These are phyloP conservation scores for Pseudohyphozyma bogoriensis DNA, from an alignment of 768 basidiomycete genomes.

Conservation along the genomic window DNA sequence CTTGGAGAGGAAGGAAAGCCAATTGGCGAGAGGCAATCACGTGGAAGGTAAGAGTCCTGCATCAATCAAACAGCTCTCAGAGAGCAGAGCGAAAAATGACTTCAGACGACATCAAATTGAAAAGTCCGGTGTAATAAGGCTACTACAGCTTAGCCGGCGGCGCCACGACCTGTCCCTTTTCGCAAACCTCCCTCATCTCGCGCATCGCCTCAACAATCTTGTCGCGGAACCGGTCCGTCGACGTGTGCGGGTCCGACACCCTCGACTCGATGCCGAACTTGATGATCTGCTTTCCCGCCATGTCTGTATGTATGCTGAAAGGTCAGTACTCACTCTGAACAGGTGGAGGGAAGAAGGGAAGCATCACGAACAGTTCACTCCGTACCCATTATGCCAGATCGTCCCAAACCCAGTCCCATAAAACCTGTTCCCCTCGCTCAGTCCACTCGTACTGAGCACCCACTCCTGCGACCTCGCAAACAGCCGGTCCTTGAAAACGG, in stretches of 20 bases:
- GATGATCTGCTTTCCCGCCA: slow-evolving; percentile 63
- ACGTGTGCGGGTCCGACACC: slow-evolving; percentile 55
- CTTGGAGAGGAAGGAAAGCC: too few species aligned
- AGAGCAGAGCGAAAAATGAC: too few species aligned
- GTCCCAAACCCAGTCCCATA: slow-evolving; percentile 86
- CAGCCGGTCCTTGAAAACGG: slow-evolving; percentile 65
- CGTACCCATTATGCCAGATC: slow-evolving; percentile 74
- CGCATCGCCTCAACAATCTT: slow-evolving; percentile 53
- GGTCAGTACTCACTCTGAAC: too few species aligned
- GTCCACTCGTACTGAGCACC: slow-evolving; percentile 80
- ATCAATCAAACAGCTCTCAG: too few species aligned
- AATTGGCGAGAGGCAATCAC: too few species aligned
- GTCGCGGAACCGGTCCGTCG: slow-evolving; percentile 57
- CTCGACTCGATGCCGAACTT: slow-evolving; percentile 95
- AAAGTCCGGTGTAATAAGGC: too few species aligned
- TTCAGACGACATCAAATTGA: too few species aligned
- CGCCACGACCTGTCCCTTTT: slow-evolving; percentile 33
- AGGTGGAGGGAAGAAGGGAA: too few species aligned
- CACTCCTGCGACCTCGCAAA: slow-evolving; percentile 67
- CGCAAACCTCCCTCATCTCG: slow-evolving; percentile 59
- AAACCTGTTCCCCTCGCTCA: slow-evolving; percentile 77
- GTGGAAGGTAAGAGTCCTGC: too few species aligned
- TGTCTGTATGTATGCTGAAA: slow-evolving; percentile 50
- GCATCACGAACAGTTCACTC: slow-evolving; percentile 68
- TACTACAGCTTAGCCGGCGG: too few species aligned